Conservation (phyloP, 129 eudicot genomes). For the Flaveria linearis region DNA sequence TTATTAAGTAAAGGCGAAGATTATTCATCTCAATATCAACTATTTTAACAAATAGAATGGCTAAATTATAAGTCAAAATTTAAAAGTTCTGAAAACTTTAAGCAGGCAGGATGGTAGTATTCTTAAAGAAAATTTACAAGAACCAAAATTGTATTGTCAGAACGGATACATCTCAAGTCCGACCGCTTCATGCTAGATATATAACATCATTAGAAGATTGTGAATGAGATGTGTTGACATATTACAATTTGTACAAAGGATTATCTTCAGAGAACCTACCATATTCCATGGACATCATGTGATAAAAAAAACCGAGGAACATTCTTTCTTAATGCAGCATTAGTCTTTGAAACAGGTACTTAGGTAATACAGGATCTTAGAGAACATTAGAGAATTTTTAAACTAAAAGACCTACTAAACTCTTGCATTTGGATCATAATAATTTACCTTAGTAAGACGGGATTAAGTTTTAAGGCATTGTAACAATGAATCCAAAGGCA, state of each 20-base stretch:
- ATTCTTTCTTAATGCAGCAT: background rate
- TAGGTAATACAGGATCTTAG: background rate
- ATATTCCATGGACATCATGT: background rate
- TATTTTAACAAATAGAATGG: background rate
- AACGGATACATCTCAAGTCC: background rate
- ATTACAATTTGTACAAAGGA: background rate
- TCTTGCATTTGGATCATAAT: background rate
- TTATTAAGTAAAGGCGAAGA: too few relatives aligned
- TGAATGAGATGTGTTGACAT: background rate
- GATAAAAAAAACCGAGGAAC: background rate
- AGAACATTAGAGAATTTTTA: background rate
- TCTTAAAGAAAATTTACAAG: background rate
- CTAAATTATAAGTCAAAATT: background rate
- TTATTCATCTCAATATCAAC: background rate
- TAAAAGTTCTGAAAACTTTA: background rate
- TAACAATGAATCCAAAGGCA: constrained; percentile 20
- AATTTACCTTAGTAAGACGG: constrained; percentile 1
- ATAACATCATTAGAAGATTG: constrained; percentile 12
- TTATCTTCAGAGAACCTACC: background rate
- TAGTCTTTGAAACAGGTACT: background rate
- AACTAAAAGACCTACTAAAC: constrained; percentile 2
- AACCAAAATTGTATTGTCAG: background rate
- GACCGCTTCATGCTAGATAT: background rate
- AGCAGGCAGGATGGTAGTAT: background rate
- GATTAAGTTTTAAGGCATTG: background rate